Evolutionary conservation across 202 grass and related monocot species (phyloP), one percentile per base, ranked within the genome.

Genomic region (Dendrocalamus latiflorus): DNA sequence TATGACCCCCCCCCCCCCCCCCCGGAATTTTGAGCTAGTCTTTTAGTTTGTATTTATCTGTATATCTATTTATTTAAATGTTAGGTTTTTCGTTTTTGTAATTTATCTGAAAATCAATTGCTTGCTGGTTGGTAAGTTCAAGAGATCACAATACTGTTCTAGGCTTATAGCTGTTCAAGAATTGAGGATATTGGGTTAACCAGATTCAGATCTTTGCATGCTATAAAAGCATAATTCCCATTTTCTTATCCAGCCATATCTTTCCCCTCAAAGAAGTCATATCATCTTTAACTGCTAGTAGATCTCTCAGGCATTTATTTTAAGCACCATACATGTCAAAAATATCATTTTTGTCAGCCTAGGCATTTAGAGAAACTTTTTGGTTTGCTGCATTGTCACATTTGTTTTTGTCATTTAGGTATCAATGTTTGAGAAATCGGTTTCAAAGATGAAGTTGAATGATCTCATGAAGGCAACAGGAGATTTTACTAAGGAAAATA

Each of bases 401-500:
- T 51, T 20, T 66, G 3, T 84, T 78, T 89, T 55, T 70, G 6
- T 80, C 56, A 17, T 83, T 50, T 85, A 98, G 96, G 89, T 98
- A 66, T 93, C 93, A 2, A 95, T 95, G 96, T 98, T 98, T 78
- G 93, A 95, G 83, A 95, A 93, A 77, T 93, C 96, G 1, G 89
- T 98, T 60, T 85, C 91, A 22, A 95, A 95, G 78, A 98, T 98
- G 96, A 93, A 98, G 63, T 60, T 98, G 22, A 91, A 86, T 72
- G 96, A 98, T 80, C 83, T 98, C 24, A 85, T 95, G 87, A 91
- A 87, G 78, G 91, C 96, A 75, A 98, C 96, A 26, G 78, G 84
- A 12, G 87, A 98, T 80, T 98, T 98, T 85, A 93, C 74, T 7
- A 95, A 98, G 81, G 91, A 95, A 17, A 98, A 95, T 66, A 92